phyloP scores from a whole-genome alignment of 352 stramenopile genomes.

The Phytophthora colocasiae region DNA sequence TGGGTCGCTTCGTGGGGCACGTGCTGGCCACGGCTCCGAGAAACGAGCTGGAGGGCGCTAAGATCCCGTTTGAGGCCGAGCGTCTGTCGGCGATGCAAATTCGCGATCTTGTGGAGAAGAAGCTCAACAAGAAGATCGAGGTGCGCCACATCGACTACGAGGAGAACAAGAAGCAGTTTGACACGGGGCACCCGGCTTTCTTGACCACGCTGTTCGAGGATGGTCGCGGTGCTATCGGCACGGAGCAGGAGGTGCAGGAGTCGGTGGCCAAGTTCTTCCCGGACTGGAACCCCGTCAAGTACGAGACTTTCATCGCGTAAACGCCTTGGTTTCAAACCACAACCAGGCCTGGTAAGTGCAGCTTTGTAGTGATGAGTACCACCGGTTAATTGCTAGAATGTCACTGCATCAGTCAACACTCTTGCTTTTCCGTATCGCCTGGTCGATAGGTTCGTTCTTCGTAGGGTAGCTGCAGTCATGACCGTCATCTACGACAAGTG shows the following conservation, averaged over 20 bases:
- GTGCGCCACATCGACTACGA: constrained; percentile 21
- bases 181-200: constrained; percentile 22
- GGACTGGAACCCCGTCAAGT: constrained; percentile 30
- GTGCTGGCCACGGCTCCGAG: constrained; percentile 12
- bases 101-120: constrained; percentile 27
- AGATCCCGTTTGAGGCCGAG: constrained; percentile 23
- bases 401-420: too few species aligned
- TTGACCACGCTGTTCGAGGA: constrained; percentile 27
- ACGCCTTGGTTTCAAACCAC: too few species aligned
- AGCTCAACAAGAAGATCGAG: constrained; percentile 36
- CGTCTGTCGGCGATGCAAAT: constrained; percentile 26
- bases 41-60: constrained; percentile 13
- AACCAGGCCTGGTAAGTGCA: too few species aligned
- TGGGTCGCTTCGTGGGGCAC: constrained; percentile 32
- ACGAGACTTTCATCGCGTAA: constrained; percentile 27
- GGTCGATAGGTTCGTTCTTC: too few species aligned
- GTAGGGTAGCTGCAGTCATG: constrained; percentile 9
- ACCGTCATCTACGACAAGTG: constrained; percentile 33
- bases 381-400: too few species aligned
- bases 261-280: constrained; percentile 31
- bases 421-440: too few species aligned
- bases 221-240: constrained; percentile 16
- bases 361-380: too few species aligned
- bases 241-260: constrained; percentile 18
- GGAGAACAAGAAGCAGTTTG: constrained; percentile 31